phyloP scores from a whole-genome alignment of 2,329 filamentous ascomycete genomes.

The Trichoderma arundinaceum region DNA sequence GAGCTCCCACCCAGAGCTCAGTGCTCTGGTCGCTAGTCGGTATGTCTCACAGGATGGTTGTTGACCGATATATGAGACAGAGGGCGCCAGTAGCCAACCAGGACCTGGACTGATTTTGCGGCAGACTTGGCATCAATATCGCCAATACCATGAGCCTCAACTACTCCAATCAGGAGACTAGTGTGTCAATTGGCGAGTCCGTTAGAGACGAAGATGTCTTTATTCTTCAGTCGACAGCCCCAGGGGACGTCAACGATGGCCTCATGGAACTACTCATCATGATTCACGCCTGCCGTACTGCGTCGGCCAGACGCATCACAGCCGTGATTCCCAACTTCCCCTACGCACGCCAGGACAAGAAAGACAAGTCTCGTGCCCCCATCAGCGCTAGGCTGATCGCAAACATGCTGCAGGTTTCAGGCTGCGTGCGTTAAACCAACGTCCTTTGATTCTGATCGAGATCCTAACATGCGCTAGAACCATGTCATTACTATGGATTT shows the following conservation, averaged over 20 bases:
- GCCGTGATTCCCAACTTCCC: slow-evolving; percentile 96
- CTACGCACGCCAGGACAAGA: slow-evolving; percentile 96
- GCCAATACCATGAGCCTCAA: slow-evolving; percentile 81
- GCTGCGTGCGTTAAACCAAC: slow-evolving; percentile 59
- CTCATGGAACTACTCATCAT: slow-evolving; percentile 98
- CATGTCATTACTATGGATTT: slow-evolving; percentile 92
- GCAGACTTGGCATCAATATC: slow-evolving; percentile 75
- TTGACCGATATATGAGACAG: slow-evolving; percentile 4
- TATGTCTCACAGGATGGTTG: slow-evolving; percentile 39
- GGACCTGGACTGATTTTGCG: slow-evolving; percentile 35
- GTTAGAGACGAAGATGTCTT: slow-evolving; percentile 98
- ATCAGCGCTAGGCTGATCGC: slow-evolving; percentile 96
- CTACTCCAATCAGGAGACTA: slow-evolving; percentile 86
- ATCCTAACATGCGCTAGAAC: slow-evolving; percentile 41
- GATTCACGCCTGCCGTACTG: slow-evolving; percentile 84
- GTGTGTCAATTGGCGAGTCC: slow-evolving; percentile 92
- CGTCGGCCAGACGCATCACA: slow-evolving; percentile 83
- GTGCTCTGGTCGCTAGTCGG: slow-evolving; percentile 53
- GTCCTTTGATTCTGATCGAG: slow-evolving; percentile 6
- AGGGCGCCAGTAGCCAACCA: neutral
- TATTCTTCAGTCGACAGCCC: slow-evolving; percentile 92
- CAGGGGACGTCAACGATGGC: slow-evolving; percentile 96
- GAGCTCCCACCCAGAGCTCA: slow-evolving; percentile 56
- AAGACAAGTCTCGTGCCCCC: slow-evolving; percentile 90
- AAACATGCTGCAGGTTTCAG: slow-evolving; percentile 95